phyloP scores from a whole-genome alignment of 1,284 basidiomycete species.

The Lentinus polychrous region DNA sequence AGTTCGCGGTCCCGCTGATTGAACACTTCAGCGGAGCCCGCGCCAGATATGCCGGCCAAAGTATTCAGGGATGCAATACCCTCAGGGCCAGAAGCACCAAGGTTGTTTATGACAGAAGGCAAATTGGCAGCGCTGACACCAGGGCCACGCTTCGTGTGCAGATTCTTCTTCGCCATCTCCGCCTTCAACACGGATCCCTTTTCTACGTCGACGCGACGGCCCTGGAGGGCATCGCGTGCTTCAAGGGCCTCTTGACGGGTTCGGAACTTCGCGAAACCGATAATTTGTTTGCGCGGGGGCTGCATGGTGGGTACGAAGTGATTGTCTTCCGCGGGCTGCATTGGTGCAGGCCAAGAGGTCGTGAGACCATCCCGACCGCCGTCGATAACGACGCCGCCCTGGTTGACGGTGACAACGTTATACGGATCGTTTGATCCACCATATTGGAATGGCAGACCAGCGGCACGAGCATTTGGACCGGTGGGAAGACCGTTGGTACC shows the following conservation, averaged over 20 bases:
- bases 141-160: slow-evolving; percentile 89
- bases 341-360: slow-evolving; percentile 55
- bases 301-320: slow-evolving; percentile 31
- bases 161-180: slow-evolving; percentile 99
- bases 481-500: slow-evolving; percentile 32
- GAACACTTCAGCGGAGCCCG: slow-evolving; percentile 28
- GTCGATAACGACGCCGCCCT: slow-evolving; percentile 70
- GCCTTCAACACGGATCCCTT: slow-evolving; percentile 93
- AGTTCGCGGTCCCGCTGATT: slow-evolving; percentile 43
- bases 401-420: slow-evolving; percentile 71
- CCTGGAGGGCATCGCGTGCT: slow-evolving; percentile 87
- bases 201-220: slow-evolving; percentile 89
- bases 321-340: slow-evolving; percentile 31
- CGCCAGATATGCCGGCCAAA: slow-evolving; percentile 22
- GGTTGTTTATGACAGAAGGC: slow-evolving; percentile 22
- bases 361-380: slow-evolving; percentile 60
- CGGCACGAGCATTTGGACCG: slow-evolving; percentile 16
- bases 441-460: slow-evolving; percentile 22
- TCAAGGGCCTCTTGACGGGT: slow-evolving; percentile 83
- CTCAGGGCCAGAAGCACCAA: slow-evolving; percentile 21
- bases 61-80: slow-evolving; percentile 29
- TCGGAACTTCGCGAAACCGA: slow-evolving; percentile 96
- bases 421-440: slow-evolving; percentile 67
- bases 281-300: slow-evolving; percentile 88
- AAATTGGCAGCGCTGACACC: slow-evolving; percentile 43